phyloP scores from a whole-genome alignment of 805 yeast species.

The Candida orba region DNA sequence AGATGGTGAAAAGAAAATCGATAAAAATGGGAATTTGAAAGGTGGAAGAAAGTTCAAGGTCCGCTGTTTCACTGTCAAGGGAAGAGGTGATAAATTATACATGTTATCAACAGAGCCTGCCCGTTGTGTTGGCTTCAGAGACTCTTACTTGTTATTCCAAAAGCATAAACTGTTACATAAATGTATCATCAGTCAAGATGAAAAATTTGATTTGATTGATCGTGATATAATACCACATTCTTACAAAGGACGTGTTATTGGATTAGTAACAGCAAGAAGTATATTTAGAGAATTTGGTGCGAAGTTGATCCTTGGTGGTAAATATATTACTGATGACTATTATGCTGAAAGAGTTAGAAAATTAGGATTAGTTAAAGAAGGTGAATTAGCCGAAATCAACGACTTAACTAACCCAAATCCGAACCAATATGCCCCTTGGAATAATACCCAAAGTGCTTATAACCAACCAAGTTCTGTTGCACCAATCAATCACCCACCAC shows the following conservation, averaged over 20 bases:
- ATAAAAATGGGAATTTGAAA: conserved; percentile 52
- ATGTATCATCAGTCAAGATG: conserved; percentile 63
- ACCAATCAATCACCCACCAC: conserved; percentile 5
- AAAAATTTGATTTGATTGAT: conserved; percentile 75
- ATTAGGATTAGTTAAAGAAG: conserved; percentile 59
- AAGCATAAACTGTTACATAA: conserved; percentile 74
- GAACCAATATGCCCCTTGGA: conserved; percentile 50
- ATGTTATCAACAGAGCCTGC: conserved; percentile 97
- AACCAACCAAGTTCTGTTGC: conserved; percentile 21
- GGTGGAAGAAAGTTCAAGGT: conserved; percentile 74
- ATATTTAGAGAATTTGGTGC: conserved; percentile 91
- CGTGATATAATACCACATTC: conserved; percentile 81
- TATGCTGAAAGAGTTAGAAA: conserved; percentile 51
- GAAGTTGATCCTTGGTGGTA: conserved; percentile 71
- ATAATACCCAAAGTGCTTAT: conserved; percentile 36
- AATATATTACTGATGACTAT: conserved; percentile 79
- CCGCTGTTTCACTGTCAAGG: conserved; percentile 52
- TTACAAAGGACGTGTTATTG: conserved; percentile 84
- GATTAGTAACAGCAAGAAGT: conserved; percentile 84
- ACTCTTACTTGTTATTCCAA: conserved; percentile 82
- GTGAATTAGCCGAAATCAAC: conserved; percentile 65
- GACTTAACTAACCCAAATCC: conserved; percentile 41
- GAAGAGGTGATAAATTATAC: conserved; percentile 61
- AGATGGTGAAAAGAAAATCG: conserved; percentile 71
- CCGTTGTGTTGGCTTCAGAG: conserved; percentile 87